Base-by-base conservation (phyloP, 495 filamentous ascomycete species). In the Aspergillus taichungensis region DNA sequence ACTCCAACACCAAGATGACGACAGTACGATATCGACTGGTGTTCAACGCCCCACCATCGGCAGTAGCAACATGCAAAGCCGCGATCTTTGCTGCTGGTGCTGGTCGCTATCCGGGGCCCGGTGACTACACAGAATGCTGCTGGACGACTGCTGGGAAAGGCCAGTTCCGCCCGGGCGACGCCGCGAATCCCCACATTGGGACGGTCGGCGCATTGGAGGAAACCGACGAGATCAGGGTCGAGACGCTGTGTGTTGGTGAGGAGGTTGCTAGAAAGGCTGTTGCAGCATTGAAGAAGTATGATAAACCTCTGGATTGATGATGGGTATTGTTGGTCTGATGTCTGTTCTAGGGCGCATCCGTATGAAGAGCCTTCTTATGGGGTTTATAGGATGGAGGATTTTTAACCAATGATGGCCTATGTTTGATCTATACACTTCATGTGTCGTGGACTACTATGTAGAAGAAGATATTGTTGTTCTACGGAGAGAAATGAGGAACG, bases 21-120 rank as follows among this genome's bases (percentile, higher is more conserved):
- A 9, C 42, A 14, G 10, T 49, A 24, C 51, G 52, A 41, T 82
- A 68, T 67, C 78, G 76, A 34, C 72, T 85, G 8, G 58, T 82
- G 47, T 85, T 81, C 71, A 71, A 67, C 61, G 70, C 72, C 11
- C 81, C 80, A 6, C 60, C 55, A 0, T 33, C 66, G 8, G 56
- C 69, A 8, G 62, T 82, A 34, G 52, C 69, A 30, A 55, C 63
- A 10, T 71, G 71, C 60, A 84, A 85, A 54, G 42, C 61, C 0
- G 81, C 80, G 40, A 70, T 85, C 44, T 85, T 85, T 54, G 69
- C 70, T 12, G 75, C 80, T 0, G 82, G 81, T 9, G 82, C 78
- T 3, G 82, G 83, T 1, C 62, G 68, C 4, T 80, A 76, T 49
- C 79, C 79, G 2, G 72, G 71, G 0, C 50, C 44, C 3, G 77